Conservation (phyloP, 140 eudicot species). For the Oenanthe javanica region DNA sequence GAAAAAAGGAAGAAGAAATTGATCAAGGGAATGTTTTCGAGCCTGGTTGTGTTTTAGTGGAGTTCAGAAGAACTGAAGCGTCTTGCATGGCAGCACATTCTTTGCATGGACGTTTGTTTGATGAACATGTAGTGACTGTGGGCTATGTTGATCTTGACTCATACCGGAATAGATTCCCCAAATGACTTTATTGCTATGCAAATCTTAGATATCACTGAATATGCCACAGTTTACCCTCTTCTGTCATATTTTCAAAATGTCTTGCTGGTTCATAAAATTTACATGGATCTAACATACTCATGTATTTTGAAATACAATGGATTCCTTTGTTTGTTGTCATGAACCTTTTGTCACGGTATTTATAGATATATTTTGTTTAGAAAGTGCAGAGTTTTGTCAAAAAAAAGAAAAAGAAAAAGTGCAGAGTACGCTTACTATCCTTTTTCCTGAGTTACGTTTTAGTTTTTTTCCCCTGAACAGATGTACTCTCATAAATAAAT, state of each 20-base stretch:
- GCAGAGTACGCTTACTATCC: too few relatives aligned
- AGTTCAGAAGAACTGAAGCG: slow-evolving; percentile 77
- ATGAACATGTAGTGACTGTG: slow-evolving; percentile 59
- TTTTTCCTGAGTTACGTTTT: too few relatives aligned
- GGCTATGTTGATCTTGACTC: slow-evolving; percentile 50
- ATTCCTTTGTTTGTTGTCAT: slow-evolving; percentile 1
- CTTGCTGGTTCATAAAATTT: background rate
- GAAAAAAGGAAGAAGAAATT: slow-evolving; percentile 4
- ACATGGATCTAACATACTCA: background rate
- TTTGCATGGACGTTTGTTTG: slow-evolving; percentile 83
- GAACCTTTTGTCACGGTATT: background rate
- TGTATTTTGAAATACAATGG: background rate
- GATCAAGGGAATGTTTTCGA: slow-evolving; percentile 35
- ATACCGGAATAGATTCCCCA: slow-evolving; percentile 42
- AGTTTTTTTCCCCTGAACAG: too few relatives aligned
- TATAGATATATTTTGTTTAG: too few relatives aligned
- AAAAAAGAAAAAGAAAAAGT: too few relatives aligned
- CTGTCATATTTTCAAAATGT: background rate
- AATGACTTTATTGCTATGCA: slow-evolving; percentile 12
- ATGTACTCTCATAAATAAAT: too few relatives aligned
- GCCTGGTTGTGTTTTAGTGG: slow-evolving; percentile 74
- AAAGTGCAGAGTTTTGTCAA: too few relatives aligned
- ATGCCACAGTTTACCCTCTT: background rate
- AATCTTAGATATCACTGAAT: background rate
- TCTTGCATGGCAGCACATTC: slow-evolving; percentile 82